Conservation (phyloP, 768 basidiomycete species). For the Porphyrellus cyaneotinctus region DNA sequence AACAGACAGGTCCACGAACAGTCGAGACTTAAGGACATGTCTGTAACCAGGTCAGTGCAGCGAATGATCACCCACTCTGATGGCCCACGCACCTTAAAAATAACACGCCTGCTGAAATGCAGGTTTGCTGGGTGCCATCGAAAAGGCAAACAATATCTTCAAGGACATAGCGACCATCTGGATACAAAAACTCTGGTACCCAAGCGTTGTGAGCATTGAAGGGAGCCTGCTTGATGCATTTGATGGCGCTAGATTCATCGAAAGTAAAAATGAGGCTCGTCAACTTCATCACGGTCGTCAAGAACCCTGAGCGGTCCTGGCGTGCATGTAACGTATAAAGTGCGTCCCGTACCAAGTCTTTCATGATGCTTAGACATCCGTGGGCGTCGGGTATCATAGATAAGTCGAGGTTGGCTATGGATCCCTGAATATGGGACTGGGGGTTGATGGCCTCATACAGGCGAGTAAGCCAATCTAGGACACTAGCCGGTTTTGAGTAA, state of each 20-base stretch:
- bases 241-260: conserved; percentile 31
- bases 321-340: conserved; percentile 34
- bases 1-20: conserved; percentile 44
- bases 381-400: conserved; percentile 38
- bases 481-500: not conserved
- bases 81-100: conserved; percentile 36
- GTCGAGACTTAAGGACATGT: conserved; percentile 36
- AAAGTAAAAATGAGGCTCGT: conserved; percentile 37
- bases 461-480: conserved; percentile 34
- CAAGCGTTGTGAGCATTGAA: conserved; percentile 18
- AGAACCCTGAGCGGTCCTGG: conserved; percentile 11
- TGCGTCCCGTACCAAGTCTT: conserved; percentile 43
- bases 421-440: conserved; percentile 43
- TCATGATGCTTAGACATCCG: conserved; percentile 35
- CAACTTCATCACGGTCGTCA: conserved; percentile 37
- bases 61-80: conserved; percentile 13
- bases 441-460: conserved; percentile 52
- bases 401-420: conserved; percentile 33
- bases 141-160: conserved; percentile 31
- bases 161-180: conserved; percentile 25
- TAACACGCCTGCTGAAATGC: conserved; percentile 33
- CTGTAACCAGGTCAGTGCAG: conserved; percentile 32
- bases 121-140: conserved; percentile 22
- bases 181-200: conserved; percentile 7
- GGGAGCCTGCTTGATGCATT: conserved; percentile 34